These are phyloP conservation scores for Coelastrella sp. DNA, from an alignment of 139 green algal genomes.

Conservation along the genomic window DNA sequence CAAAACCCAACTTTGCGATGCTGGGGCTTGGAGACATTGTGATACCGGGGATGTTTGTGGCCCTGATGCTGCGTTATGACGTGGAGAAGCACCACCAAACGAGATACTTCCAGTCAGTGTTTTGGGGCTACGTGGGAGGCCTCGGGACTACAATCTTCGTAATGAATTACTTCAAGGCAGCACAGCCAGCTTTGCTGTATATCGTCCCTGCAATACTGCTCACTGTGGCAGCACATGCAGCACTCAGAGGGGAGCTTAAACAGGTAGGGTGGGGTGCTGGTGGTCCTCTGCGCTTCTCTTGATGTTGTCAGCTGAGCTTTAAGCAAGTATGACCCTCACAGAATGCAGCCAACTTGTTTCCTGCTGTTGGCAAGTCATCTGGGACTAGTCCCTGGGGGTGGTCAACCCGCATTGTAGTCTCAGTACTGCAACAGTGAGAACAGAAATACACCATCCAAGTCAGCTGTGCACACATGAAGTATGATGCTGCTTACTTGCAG, in stretches of 20 bases:
- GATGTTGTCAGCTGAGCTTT: neutral
- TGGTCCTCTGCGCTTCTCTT: neutral
- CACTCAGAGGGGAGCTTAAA: conserved; percentile 68
- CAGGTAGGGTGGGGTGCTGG: neutral
- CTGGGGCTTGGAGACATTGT: conserved; percentile 96
- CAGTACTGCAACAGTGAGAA: too few relatives aligned
- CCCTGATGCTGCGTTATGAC: conserved; percentile 96
- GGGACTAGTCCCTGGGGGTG: too few relatives aligned
- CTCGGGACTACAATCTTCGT: conserved; percentile 93
- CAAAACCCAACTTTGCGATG: conserved; percentile 91
- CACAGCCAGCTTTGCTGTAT: conserved; percentile 98
- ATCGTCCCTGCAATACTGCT: conserved; percentile 95
- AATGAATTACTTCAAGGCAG: conserved; percentile 98
- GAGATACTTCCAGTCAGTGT: conserved; percentile 76
- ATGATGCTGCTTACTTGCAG: too few relatives aligned
- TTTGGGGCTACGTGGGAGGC: conserved; percentile 87
- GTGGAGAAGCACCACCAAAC: conserved; percentile 52
- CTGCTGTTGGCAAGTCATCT: too few relatives aligned
- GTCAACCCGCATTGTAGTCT: too few relatives aligned
- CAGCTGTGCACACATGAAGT: too few relatives aligned
- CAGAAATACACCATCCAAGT: too few relatives aligned
- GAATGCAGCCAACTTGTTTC: neutral
- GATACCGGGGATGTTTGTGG: conserved; percentile 96
- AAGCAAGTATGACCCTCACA: neutral
- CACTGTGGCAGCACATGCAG: conserved; percentile 73